Base-by-base conservation (phyloP, 169 alveolate species). In the Eimeria mitis region DNA sequence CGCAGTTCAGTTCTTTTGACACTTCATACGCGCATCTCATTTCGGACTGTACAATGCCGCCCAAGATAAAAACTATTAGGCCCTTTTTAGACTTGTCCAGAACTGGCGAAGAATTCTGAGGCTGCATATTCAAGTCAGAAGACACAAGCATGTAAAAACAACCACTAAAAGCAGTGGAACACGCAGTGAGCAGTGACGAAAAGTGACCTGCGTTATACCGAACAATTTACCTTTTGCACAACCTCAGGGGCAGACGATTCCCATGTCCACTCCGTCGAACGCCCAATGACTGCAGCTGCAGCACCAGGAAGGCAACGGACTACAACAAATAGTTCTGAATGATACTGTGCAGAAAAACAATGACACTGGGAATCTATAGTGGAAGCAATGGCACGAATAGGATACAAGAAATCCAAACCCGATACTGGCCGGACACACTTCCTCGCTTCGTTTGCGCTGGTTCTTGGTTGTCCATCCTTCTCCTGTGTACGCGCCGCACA, bases 21-120 rank as follows among this genome's bases (percentile, higher is more conserved):
- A 89, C 89, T 75, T 89, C 95, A 90, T 95, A 95, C 21, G 97
- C 97, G 75, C 94, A 95, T 37, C 97, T 42, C 95, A 91, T 95
- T 61, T 95, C 97, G 23, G 97, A 70, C 68, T 61, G 91, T 23
- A 95, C 42, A 84, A 95, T 78, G 31, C 95, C 97, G 31, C 97
- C 97, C 34, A 95, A 37, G n/a, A 95, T 91, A 76, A 95, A 95
- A 54, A 95, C 88, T 25, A 91, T 65, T 25, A 94, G 54, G 52
- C 91, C 37, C 40, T 84, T 47, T 44, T 83, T 56, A 14, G 94
- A 56, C 52, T 75, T 44, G n/a, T 87, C 96, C 6, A 42, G 34
- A 28, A n/a, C 73, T 28, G 6, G 65, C 11, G 87, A 44, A 28
- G 94, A 23, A 54, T 79, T 52, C 52, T 78, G 88, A 54, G 89